These are phyloP conservation scores for Arabidopsis arenosa DNA, from an alignment of 345 rosid species.

Conservation along the genomic window DNA sequence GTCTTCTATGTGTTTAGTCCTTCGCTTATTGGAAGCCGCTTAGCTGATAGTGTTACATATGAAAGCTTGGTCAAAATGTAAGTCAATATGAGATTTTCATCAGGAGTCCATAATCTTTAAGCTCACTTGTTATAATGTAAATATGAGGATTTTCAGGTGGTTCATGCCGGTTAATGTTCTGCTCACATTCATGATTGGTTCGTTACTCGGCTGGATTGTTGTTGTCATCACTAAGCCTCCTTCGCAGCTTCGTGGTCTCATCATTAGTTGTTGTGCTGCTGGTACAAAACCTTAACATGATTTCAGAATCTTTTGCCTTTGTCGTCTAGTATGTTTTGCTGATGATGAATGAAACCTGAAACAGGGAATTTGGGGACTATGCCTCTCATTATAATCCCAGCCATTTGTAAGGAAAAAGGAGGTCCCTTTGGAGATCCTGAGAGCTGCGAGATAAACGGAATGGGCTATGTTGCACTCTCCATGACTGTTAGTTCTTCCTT, in stretches of 20 bases:
- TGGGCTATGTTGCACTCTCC: slow-evolving; percentile 71
- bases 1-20: slow-evolving; percentile 71
- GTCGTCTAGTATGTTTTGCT: neutral
- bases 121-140: neutral
- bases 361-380: slow-evolving; percentile 73
- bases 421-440: slow-evolving; percentile 71
- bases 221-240: slow-evolving; percentile 54
- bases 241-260: slow-evolving; percentile 49
- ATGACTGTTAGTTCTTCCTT: slow-evolving; percentile 58
- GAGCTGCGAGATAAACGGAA: slow-evolving; percentile 53
- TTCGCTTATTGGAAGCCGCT: slow-evolving; percentile 60
- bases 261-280: slow-evolving; percentile 43
- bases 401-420: slow-evolving; percentile 64
- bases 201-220: slow-evolving; percentile 55
- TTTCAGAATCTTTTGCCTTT: neutral
- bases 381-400: slow-evolving; percentile 67
- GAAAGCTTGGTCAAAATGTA: slow-evolving; percentile 60
- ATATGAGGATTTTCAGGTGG: slow-evolving; percentile 49
- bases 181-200: slow-evolving; percentile 58
- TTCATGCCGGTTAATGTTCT: slow-evolving; percentile 71
- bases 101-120: neutral
- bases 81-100: slow-evolving; percentile 35
- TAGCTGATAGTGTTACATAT: slow-evolving; percentile 58
- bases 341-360: neutral
- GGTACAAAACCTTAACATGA: slow-evolving; percentile 2